Evolutionary conservation across 805 yeast species (phyloP), one percentile per base, ranked within the genome.

Genomic region (Candida andamanensis): DNA sequence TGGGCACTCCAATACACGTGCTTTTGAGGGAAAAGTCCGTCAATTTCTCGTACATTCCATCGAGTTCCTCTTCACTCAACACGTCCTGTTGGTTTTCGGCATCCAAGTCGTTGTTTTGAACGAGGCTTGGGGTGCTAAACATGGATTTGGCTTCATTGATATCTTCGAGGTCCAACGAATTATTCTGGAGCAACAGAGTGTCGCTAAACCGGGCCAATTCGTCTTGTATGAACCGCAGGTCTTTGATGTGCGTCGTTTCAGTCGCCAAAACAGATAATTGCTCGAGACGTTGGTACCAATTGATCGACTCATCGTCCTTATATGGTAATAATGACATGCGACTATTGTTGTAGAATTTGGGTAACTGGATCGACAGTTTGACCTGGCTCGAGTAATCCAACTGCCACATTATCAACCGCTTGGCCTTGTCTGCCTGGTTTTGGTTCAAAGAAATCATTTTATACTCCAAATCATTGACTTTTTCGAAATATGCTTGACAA

Each of bases 401-500:
- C 15, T 47, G 35, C 72, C 72, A 64, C 30, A 63, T 37, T 19
- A 67, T 38, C 14, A 65, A 49, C 28, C 71, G 44, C 38, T 61
- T 63, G 13, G 60, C 58, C 8, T 66, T 45, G 32, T 50, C 47
- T n/a, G 56, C 47, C 34, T 56, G 63, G 23, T 40, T 49, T 11
- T 36, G 34, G 19, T 49, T 51, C 11, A 58, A 36, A 1, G 69
- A 49, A 15, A 51, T 43, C 21, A 65, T 37, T 29, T 55, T 56
- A 40, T 65, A 65, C 17, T 40, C 46, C 22, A 49, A 55, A 11
- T 46, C 37, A 1, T 40, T 42, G 8, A 52, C 8, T 7, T 50
- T 52, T 32, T 56, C 49, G 41, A 62, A 63, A 36, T 50, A 57
- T 1, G 58, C 64, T 36, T 58, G 65, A n/a, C 60, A 51, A 26